Evolutionary conservation across 2,329 filamentous ascomycete genomes (phyloP).

Genomic region (Fusarium scirpi): DNA sequence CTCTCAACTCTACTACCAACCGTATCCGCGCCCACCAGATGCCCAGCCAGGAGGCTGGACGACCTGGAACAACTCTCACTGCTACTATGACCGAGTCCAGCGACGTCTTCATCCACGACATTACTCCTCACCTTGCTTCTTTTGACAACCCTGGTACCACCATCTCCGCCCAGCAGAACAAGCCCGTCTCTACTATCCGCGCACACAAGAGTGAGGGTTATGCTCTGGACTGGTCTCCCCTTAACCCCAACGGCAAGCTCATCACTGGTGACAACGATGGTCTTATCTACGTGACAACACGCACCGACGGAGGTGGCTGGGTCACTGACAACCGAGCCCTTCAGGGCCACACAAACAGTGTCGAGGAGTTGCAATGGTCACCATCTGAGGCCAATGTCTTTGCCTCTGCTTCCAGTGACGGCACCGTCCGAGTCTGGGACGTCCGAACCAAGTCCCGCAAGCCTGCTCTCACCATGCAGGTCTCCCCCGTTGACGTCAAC

Average conservation of each 20-base stretch:
- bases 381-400: conserved; percentile 94
- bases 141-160: conserved; percentile 90
- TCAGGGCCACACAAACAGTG: conserved; percentile 83
- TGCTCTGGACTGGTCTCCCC: conserved; percentile 94
- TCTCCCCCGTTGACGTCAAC: conserved; percentile 89
- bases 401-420: conserved; percentile 92
- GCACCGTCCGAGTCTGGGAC: conserved; percentile 96
- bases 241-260: conserved; percentile 81
- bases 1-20: conserved; percentile 89
- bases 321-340: conserved; percentile 87
- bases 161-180: conserved; percentile 85
- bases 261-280: conserved; percentile 93
- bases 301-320: conserved; percentile 89
- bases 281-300: conserved; percentile 87
- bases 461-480: conserved; percentile 87
- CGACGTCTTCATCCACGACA: conserved; percentile 91
- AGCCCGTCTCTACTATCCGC: conserved; percentile 86
- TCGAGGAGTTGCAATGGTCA: conserved; percentile 98
- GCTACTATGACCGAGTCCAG: conserved; percentile 93
- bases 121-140: conserved; percentile 87
- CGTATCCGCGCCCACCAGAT: conserved; percentile 89
- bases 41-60: conserved; percentile 75
- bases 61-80: conserved; percentile 83
- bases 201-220: conserved; percentile 96
- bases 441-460: conserved; percentile 89